Percentiles rank a stretch among this genome's conserved stretches.
phyloP scores from a whole-genome alignment of 768 basidiomycete species.

The Thelephora aurantiotincta region DNA sequence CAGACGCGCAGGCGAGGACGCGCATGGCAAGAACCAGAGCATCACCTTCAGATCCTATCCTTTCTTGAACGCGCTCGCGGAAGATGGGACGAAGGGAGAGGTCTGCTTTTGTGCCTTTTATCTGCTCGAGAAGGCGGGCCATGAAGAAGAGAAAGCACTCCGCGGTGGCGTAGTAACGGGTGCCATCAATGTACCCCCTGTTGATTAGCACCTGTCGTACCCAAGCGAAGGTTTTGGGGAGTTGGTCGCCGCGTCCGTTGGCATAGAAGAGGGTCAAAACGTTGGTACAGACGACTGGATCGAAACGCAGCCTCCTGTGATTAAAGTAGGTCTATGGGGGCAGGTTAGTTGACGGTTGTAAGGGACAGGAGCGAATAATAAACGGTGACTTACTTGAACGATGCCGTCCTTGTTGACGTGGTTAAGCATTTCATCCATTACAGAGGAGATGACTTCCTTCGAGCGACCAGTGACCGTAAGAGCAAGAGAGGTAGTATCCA shows the following conservation, averaged over 20 bases:
- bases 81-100: constrained; percentile 24
- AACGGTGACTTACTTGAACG: constrained; percentile 9
- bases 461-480: constrained; percentile 25
- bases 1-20: constrained; percentile 27
- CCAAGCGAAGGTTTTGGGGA: constrained; percentile 32
- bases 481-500: constrained; percentile 44
- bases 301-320: constrained; percentile 32
- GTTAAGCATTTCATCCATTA: constrained; percentile 46
- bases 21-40: constrained; percentile 46
- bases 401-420: constrained; percentile 37
- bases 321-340: constrained; percentile 35
- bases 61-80: constrained; percentile 32
- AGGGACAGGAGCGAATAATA: neutral
- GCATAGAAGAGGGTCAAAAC: constrained; percentile 34
- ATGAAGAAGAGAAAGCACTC: constrained; percentile 42
- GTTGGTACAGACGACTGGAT: constrained; percentile 40
- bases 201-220: constrained; percentile 32
- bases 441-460: constrained; percentile 20
- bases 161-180: constrained; percentile 37
- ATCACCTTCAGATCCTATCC: constrained; percentile 33
- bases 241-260: constrained; percentile 31
- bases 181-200: constrained; percentile 40
- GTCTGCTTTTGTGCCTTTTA: constrained; percentile 20
- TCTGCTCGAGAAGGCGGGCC: constrained; percentile 26
- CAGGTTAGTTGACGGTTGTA: neutral